Evolutionary conservation across 257 asterid species (phyloP).

Genomic region (Jaltomata sinuosa): DNA sequence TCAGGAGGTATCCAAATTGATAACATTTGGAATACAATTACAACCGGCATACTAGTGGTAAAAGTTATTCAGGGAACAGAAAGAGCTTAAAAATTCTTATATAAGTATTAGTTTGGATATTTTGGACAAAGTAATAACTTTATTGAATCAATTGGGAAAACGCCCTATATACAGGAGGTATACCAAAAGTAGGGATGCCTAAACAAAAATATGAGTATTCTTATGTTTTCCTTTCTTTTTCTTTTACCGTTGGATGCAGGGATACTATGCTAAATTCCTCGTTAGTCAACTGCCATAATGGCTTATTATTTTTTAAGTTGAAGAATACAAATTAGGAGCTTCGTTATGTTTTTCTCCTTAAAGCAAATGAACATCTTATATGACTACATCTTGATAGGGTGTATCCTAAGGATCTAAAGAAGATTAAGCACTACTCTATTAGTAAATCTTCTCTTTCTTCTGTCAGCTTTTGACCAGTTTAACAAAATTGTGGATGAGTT

Average conservation of each 20-base stretch:
- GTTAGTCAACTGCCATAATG: background rate
- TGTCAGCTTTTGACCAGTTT: background rate
- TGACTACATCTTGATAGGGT: background rate
- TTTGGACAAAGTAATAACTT: background rate
- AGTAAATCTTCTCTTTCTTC: background rate
- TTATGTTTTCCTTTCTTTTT: background rate
- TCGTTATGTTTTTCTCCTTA: background rate
- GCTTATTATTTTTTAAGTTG: background rate
- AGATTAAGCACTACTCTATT: background rate
- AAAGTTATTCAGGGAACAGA: background rate
- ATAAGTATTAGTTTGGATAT: background rate
- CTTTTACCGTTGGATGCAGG: background rate
- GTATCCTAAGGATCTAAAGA: background rate
- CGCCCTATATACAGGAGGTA: background rate
- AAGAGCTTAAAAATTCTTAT: background rate
- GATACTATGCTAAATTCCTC: background rate
- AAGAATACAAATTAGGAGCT: background rate
- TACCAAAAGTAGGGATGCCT: background rate
- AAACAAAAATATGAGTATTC: background rate
- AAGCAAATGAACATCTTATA: background rate
- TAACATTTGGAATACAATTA: background rate
- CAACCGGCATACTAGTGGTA: background rate
- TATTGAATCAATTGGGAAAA: background rate
- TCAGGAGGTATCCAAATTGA: background rate
- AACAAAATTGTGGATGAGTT: background rate